Evolutionary conservation across 1,284 basidiomycete genomes (phyloP).

Genomic region (Fistulinella staudtii): DNA sequence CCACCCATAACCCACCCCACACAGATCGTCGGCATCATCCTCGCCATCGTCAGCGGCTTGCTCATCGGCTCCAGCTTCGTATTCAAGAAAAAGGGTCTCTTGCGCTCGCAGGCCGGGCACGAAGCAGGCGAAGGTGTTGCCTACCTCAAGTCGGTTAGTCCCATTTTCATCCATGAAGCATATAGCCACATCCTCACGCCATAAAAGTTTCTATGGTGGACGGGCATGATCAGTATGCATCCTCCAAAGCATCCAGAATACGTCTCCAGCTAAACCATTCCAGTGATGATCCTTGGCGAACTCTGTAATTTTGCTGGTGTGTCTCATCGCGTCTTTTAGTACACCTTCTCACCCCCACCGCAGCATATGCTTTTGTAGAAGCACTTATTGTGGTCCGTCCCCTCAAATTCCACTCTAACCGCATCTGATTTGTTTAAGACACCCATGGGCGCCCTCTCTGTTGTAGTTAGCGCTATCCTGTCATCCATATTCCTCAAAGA

Average conservation of each 20-base stretch:
- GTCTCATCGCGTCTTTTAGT: conserved; percentile 29
- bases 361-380: conserved; percentile 87
- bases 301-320: conserved; percentile 80
- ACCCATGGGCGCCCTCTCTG: conserved; percentile 94
- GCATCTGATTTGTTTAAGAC: conserved; percentile 46
- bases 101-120: conserved; percentile 65
- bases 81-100: conserved; percentile 93
- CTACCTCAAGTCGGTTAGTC: conserved; percentile 85
- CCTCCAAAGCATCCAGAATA: background rate
- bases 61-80: conserved; percentile 94
- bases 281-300: conserved; percentile 80
- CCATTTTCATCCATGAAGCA: conserved; percentile 4
- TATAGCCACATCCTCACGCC: conserved; percentile 5
- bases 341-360: conserved; percentile 14
- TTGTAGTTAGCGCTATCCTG: conserved; percentile 92
- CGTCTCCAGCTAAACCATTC: conserved; percentile 5
- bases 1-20: background rate
- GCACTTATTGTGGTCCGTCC: conserved; percentile 77
- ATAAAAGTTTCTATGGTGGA: conserved; percentile 77
- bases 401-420: conserved; percentile 8
- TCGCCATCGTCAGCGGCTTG: conserved; percentile 81
- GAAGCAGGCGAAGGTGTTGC: conserved; percentile 88
- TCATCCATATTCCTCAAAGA: conserved; percentile 94
- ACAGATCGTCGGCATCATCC: conserved; percentile 72
- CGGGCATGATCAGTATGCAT: conserved; percentile 65